Evolutionary conservation across 495 filamentous ascomycete genomes (phyloP), one percentile per base, ranked within the genome.

Genomic region (Aspergillus affinis): DNA sequence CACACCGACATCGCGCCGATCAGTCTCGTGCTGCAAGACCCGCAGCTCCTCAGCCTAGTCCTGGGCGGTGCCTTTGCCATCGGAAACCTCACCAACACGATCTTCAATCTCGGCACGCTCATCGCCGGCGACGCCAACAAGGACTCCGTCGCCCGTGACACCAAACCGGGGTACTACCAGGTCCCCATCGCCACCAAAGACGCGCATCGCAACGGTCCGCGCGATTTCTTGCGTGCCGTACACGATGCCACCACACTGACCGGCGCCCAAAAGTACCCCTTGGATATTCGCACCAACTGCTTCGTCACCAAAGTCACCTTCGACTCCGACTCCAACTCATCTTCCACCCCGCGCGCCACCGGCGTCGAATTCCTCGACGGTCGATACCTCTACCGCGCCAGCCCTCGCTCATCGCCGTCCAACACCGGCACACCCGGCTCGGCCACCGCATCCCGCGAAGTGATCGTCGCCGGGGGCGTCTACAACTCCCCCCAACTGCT

Each of bases 301-400:
- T 76, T 86, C 53, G 88, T 81, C 17, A 89, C 87, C 10, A 83
- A 81, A 61, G 72, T 90, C 45, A 61, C 65, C 20, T 88, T 89
- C 59, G 75, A 83, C 60, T 30, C 29, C 8, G 29, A 30, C 29
- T 30, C 29, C 8, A 72, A 73, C 15, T 61, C 70, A 8, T 70
- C 64, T 4, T 70, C 64, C 4, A 72, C 72, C 10, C 83, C 85
- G 0, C 72, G 71, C 12, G 87, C 88, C 10, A 83, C 74, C 0
- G 88, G 87, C 41, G 79, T 91, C 44, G 80, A 86, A 48, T 90
- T 83, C 66, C 78, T 90, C 3, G 76, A 81, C 50, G 87, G 86
- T 21, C 61, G 81, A 26, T 69, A 76, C 54, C 74, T 90, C 8
- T 90, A 88, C 73, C 72, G 79, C 32, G 86, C 87, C 9, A 81